Percentiles rank a stretch among this genome's conserved stretches.
These are phyloP conservation scores for Malania oleifera DNA, from an alignment of 164 flowering plant genomes.

Conservation along the genomic window DNA sequence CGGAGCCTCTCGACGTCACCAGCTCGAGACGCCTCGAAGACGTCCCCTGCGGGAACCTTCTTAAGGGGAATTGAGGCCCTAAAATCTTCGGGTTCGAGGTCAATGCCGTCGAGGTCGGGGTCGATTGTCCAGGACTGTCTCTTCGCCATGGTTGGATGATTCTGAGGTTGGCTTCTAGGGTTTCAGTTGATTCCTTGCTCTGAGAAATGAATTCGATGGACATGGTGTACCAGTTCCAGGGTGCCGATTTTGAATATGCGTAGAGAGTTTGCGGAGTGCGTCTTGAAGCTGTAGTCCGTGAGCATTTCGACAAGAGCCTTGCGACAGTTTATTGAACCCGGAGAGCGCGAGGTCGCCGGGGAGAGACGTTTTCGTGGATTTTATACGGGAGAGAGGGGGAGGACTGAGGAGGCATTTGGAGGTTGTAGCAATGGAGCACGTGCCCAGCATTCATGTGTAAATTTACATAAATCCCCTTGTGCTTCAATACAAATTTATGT, in stretches of 20 bases:
- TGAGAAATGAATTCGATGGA: neutral
- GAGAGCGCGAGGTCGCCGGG: no score
- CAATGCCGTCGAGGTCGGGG: slow-evolving; percentile 59
- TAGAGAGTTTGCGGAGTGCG: neutral
- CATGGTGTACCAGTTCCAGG: neutral
- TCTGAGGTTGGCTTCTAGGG: neutral
- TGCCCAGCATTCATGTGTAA: no score
- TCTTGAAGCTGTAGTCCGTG: neutral
- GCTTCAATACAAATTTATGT: no score
- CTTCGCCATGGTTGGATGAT: slow-evolving; percentile 5
- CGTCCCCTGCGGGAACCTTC: slow-evolving; percentile 88
- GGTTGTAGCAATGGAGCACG: no score
- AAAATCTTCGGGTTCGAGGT: slow-evolving; percentile 57
- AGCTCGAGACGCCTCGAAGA: slow-evolving; percentile 87
- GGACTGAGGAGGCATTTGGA: no score
- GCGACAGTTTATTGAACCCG: no score
- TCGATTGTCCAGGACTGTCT: slow-evolving; percentile 24
- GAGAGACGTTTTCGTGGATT: no score
- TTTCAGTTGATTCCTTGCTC: neutral
- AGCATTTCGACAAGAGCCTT: neutral
- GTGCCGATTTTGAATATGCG: neutral
- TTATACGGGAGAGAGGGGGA: no score
- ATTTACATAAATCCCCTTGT: no score
- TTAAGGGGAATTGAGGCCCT: slow-evolving; percentile 59
- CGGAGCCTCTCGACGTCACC: slow-evolving; percentile 85